Conservation (phyloP, 306 rosid species). For the Astragalus membranaceus region DNA sequence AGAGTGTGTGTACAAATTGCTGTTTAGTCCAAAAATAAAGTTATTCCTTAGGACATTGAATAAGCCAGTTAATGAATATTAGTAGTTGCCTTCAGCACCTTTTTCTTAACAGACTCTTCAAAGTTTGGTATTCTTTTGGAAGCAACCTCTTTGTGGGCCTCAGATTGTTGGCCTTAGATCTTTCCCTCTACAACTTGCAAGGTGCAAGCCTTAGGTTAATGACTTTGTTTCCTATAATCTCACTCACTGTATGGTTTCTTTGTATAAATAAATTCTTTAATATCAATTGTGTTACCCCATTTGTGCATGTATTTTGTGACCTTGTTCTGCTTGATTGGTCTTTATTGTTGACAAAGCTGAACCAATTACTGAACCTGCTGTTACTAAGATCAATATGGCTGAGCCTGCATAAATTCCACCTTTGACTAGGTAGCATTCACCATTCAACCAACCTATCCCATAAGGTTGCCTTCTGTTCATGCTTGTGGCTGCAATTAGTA, state of each 20-base stretch:
- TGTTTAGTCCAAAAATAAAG: not conserved
- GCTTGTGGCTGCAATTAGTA: conserved; percentile 57
- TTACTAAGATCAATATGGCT: conserved; percentile 41
- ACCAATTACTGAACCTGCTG: conserved; percentile 39
- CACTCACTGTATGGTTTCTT: not conserved
- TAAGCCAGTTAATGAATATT: too few species aligned
- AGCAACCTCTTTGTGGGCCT: not conserved
- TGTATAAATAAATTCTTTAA: not conserved
- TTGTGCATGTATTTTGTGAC: conserved; percentile 35
- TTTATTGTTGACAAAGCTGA: conserved; percentile 34
- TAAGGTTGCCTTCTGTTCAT: conserved; percentile 67
- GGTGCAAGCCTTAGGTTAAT: not conserved
- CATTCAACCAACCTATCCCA: conserved; percentile 75
- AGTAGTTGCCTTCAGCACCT: too few species aligned
- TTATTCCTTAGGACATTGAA: conserved; percentile 21
- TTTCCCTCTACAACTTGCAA: not conserved
- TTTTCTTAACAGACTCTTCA: too few species aligned
- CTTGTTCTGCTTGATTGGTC: conserved; percentile 30
- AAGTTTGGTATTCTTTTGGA: too few species aligned
- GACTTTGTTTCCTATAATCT: too few species aligned
- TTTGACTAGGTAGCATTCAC: conserved; percentile 78
- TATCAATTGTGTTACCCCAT: conserved; percentile 17
- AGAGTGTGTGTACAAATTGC: conserved; percentile 17
- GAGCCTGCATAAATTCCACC: conserved; percentile 50
- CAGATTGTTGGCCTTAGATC: not conserved